Conservation (phyloP, 495 filamentous ascomycete genomes). For the Podospora bellae-mahoneyi region DNA sequence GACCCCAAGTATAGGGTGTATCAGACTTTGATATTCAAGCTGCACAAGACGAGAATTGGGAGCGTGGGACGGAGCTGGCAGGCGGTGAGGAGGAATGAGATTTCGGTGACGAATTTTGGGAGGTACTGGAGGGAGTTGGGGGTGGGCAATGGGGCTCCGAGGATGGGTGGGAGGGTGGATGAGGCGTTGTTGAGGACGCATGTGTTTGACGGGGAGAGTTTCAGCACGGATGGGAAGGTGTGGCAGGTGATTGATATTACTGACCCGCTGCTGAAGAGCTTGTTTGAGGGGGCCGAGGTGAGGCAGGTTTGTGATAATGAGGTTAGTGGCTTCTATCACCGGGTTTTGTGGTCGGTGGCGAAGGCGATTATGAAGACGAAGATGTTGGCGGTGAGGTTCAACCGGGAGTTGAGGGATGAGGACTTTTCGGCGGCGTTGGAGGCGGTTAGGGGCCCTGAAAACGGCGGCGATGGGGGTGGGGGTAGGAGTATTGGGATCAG, state of each 20-base stretch:
- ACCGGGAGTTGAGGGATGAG: conserved; percentile 46
- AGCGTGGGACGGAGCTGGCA: conserved; percentile 47
- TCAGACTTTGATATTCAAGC: conserved; percentile 80
- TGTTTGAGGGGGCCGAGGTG: conserved; percentile 50
- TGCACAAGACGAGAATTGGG: conserved; percentile 45
- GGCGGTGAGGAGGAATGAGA: conserved; percentile 31
- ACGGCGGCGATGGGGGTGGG: conserved; percentile 36
- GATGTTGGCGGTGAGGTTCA: conserved; percentile 53
- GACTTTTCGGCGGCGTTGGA: conserved; percentile 48
- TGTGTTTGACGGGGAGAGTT: conserved; percentile 70
- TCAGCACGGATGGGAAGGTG: conserved; percentile 71
- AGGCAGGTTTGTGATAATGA: conserved; percentile 53
- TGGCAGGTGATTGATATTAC: conserved; percentile 93
- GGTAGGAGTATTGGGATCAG: conserved; percentile 47
- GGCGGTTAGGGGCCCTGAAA: conserved; percentile 32
- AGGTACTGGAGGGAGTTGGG: conserved; percentile 35
- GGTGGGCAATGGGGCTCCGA: conserved; percentile 29
- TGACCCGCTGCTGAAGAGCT: conserved; percentile 61
- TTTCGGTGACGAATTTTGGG: conserved; percentile 34
- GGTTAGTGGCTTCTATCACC: conserved; percentile 75
- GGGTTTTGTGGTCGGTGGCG: conserved; percentile 72
- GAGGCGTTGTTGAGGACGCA: conserved; percentile 53
- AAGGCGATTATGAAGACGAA: conserved; percentile 84
- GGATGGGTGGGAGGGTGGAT: conserved; percentile 27
- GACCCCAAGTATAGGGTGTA: conserved; percentile 73